A percentile compares a stretch with the other conserved stretches of the same genome.
phyloP scores from a whole-genome alignment of 78 protist genomes.

The Tieghemostelium lacteum region DNA sequence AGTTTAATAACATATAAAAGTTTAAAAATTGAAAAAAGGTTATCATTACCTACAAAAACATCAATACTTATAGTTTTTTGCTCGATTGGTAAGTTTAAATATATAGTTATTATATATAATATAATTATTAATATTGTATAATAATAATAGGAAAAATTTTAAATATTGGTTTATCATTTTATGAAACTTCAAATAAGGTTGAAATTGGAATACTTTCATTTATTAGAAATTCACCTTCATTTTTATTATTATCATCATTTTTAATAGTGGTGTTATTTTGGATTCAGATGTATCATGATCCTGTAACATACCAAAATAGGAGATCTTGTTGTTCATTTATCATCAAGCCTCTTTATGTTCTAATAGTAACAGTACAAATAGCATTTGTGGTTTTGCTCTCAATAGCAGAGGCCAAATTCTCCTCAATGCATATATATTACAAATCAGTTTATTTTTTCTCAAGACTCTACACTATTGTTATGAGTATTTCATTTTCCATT shows the following conservation, averaged over 20 bases:
- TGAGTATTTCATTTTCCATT: conserved; percentile 32
- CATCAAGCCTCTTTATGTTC: conserved; percentile 1
- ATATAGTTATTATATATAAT: not conserved
- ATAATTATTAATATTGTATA: not conserved
- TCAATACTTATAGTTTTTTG: conserved; percentile 12
- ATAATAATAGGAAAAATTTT: conserved; percentile 3
- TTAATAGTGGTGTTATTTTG: conserved; percentile 17
- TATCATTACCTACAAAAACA: conserved; percentile 3
- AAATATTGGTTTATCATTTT: conserved; percentile 6
- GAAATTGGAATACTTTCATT: not conserved
- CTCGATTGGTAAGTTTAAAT: conserved; percentile 6
- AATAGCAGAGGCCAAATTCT: not conserved
- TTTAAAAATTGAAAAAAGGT: not conserved
- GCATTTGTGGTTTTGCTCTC: not conserved
- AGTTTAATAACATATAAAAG: not conserved
- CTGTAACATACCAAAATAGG: not conserved
- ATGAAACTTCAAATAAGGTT: not conserved
- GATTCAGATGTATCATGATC: conserved; percentile 32
- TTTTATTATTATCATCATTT: conserved; percentile 18
- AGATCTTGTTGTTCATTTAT: not conserved
- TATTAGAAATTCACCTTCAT: conserved; percentile 11
- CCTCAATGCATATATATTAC: not conserved
- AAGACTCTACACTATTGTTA: conserved; percentile 8
- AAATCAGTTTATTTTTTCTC: conserved; percentile 8
- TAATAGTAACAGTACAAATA: not conserved